Base-by-base conservation (phyloP, 495 filamentous ascomycete genomes). In the Trichocladium antarcticum region DNA sequence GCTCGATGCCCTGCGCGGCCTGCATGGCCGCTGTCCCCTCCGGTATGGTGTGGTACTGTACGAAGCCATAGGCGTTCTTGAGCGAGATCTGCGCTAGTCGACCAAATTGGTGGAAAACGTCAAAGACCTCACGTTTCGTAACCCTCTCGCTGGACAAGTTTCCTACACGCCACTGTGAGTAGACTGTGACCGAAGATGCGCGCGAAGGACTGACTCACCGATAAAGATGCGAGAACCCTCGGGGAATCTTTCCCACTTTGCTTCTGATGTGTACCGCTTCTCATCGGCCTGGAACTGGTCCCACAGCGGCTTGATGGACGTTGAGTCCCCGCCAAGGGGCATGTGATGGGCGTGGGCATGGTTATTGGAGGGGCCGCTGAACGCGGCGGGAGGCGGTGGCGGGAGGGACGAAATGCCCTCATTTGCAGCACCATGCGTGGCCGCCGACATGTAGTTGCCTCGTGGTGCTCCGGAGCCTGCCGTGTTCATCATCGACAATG, bases 21-120 rank as follows among this genome's bases (percentile, higher is more conserved):
- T 84, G 74, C 49, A 96, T 74, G 12, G 89, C 88, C 22, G 72
- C 69, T 50, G 77, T 71, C 54, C 87, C 92, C 55, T 87, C 81
- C 11, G 68, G 69, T 4, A 79, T 68, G 31, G 88, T 86, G 46
- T 94, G 74, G 52, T 90, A 98, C 61, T 98, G 92, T 35, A 96
- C 88, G 58, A 98, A 98, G 4, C 92, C 92, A 68, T 95, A 98
- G 2, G 89, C 89, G 63, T 89, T 87, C 60, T 97, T 97, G 59
- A 98, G 86, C 2, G 89, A 95, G 34, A 98, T 87, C 62, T 98
- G 92, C 2, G 90, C 90, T 31, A 98, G 69, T 47, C 81, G 83
- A 29, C 92, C 92, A 64, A 89, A 89, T 37, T 77, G 75, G 60
- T 84, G 80, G 58, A 98, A 98, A 14, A 87, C 74, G 51, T 90